These are phyloP conservation scores for Argentina anserina DNA, from an alignment of 306 rosid species.

Conservation along the genomic window DNA sequence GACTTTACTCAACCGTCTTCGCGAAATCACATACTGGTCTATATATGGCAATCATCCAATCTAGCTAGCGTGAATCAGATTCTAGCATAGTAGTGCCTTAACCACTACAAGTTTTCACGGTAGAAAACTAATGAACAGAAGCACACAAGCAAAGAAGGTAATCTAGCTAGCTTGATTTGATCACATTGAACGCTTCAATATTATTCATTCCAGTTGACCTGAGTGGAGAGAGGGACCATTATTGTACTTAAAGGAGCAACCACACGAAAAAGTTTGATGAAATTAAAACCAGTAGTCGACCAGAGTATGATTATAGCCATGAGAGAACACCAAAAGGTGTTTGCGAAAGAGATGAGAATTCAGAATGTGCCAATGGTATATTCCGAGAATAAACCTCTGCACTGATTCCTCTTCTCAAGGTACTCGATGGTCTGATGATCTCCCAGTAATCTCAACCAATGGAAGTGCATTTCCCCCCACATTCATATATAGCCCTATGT, in stretches of 20 bases:
- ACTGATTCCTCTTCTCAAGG: constrained; percentile 27
- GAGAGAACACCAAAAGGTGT: constrained; percentile 21
- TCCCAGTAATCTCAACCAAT: constrained; percentile 9
- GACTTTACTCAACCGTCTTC: background rate
- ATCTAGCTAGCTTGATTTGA: background rate
- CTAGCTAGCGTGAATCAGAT: constrained; percentile 16
- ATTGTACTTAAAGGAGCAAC: background rate
- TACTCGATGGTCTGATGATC: background rate
- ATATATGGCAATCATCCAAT: background rate
- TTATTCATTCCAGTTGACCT: background rate
- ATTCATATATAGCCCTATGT: background rate
- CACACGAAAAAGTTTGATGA: background rate
- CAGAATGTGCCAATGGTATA: constrained; percentile 39
- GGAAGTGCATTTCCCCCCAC: background rate
- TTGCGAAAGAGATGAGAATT: background rate
- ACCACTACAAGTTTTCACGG: background rate
- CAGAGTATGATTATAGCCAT: constrained; percentile 25
- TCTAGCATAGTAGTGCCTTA: constrained; percentile 8
- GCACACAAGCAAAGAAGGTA: background rate
- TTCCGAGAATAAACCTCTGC: constrained; percentile 66
- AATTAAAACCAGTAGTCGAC: constrained; percentile 12
- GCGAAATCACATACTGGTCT: background rate
- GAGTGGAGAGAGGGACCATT: background rate
- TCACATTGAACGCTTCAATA: constrained; percentile 3
- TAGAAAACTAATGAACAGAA: constrained; percentile 7